Percentiles rank a stretch among this genome's conserved stretches.
Conservation (phyloP, 2,329 filamentous ascomycete species). For the Pezicula radicicola region DNA sequence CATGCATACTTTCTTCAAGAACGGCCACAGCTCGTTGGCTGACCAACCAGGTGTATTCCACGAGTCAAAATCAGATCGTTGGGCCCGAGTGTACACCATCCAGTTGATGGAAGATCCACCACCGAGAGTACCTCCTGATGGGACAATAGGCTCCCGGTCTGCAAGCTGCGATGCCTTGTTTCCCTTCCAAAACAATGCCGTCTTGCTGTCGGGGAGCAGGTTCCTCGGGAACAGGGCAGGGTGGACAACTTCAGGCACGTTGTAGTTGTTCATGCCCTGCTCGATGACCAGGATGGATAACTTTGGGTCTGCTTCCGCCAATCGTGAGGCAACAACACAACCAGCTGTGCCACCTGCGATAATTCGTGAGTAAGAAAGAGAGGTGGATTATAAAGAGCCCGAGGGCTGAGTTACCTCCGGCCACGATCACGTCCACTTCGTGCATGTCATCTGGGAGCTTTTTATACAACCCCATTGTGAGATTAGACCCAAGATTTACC, state of each 20-base stretch:
- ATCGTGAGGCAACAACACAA: slow-evolving; percentile 39
- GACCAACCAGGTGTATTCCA: slow-evolving; percentile 49
- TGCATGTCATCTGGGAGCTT: slow-evolving; percentile 2
- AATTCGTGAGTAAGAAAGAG: background rate
- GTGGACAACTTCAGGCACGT: slow-evolving; percentile 39
- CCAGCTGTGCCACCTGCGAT: slow-evolving; percentile 36
- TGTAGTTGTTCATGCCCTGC: slow-evolving; percentile 43
- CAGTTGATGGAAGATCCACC: slow-evolving; percentile 39
- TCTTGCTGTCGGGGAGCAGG: slow-evolving; percentile 39
- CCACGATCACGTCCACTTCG: slow-evolving; percentile 6
- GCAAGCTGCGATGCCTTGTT: slow-evolving; percentile 37
- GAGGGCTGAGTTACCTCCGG: slow-evolving; percentile 2
- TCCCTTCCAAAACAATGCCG: slow-evolving; percentile 41
- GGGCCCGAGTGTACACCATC: slow-evolving; percentile 33
- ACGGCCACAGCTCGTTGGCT: slow-evolving; percentile 46
- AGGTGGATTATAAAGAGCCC: background rate
- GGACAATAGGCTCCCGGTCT: slow-evolving; percentile 30
- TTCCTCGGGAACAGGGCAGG: slow-evolving; percentile 42
- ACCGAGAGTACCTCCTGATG: slow-evolving; percentile 37
- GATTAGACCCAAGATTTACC: no score
- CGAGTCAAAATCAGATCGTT: slow-evolving; percentile 42
- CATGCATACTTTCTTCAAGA: slow-evolving; percentile 37
- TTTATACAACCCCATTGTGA: slow-evolving; percentile 3
- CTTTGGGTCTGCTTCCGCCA: slow-evolving; percentile 40
- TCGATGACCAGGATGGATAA: slow-evolving; percentile 48